These are phyloP conservation scores for Adansonia grandidieri DNA, from an alignment of 441 rosid species.

Conservation along the genomic window DNA sequence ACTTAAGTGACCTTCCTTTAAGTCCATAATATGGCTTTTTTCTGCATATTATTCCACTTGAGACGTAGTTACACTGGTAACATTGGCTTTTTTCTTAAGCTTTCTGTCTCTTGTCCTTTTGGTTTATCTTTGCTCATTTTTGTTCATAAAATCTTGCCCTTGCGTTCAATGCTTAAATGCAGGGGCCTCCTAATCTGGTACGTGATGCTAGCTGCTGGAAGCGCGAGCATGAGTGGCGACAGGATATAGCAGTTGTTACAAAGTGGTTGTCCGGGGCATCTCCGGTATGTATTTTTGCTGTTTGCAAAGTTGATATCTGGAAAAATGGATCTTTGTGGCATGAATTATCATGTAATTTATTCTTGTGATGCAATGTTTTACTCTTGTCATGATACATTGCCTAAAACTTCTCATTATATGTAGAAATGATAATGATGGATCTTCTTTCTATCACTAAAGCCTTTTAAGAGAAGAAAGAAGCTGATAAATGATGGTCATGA, in stretches of 20 bases:
- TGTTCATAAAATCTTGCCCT: slow-evolving; percentile 22
- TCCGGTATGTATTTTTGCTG: slow-evolving; percentile 58
- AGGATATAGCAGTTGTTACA: slow-evolving; percentile 95
- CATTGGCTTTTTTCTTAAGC: slow-evolving; percentile 19
- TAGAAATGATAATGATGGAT: background rate
- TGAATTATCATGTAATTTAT: background rate
- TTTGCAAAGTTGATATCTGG: slow-evolving; percentile 28
- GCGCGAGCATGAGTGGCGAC: slow-evolving; percentile 98
- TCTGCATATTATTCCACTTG: background rate
- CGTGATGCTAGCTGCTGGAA: slow-evolving; percentile 97
- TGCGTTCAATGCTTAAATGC: slow-evolving; percentile 34
- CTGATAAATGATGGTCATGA: background rate
- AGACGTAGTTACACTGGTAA: slow-evolving; percentile 8
- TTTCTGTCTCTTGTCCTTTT: slow-evolving; percentile 6
- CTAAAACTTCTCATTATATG: background rate
- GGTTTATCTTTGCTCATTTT: slow-evolving; percentile 10
- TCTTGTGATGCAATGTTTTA: background rate
- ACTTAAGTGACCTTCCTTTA: slow-evolving; percentile 18
- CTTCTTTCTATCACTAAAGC: slow-evolving; percentile 2
- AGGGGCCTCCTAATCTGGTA: slow-evolving; percentile 88
- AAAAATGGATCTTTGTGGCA: background rate
- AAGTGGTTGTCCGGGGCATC: slow-evolving; percentile 96
- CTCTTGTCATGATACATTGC: background rate
- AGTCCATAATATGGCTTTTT: slow-evolving; percentile 24
- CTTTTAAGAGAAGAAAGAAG: background rate